Evolutionary conservation across 352 stramenopile genomes (phyloP), one percentile per base, ranked within the genome.

Genomic region (Phytophthora tubulina): DNA sequence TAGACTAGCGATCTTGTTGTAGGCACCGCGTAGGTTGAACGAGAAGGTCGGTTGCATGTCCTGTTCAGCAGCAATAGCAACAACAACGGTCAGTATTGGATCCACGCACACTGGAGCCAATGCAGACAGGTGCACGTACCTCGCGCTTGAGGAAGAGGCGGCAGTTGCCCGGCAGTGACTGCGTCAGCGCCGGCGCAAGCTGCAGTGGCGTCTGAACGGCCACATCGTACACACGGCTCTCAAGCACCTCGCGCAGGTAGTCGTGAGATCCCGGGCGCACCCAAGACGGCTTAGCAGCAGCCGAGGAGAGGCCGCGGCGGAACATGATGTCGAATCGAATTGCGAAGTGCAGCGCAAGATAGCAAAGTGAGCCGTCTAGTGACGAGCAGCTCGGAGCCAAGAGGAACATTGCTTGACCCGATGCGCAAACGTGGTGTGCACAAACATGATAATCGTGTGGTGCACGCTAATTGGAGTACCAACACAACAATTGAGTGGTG

Each of bases 1-100:
- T 46, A 99, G 76, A 58, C 94, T 90, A n/a, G 93, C 96, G 80
- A 99, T 99, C 81, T 99, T 99, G 84, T 99, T 99, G 90, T 99
- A 98, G 11, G 98, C 97, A 39, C 98, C 98, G 44, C 97, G 93
- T 59, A 99, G 82, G 82, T 99, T 99, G 86, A 99, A 99, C 41
- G 95, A 98, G 74, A 99, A 99, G 17, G 99, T 98, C 11, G 96
- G 96, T 81, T 99, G 97, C 68, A 97, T 96, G 73, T 99, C 98
- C 82, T 91, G 51, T 35, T 42, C 17, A 62, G 41, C 30, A 61
- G 38, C 6, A 61, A 65, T 17, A 50, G 36, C 27, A 56, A 55
- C 15, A 54, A 27, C 6, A 51, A 15, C 14, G 3, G 32, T 69
- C 15, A 69, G 41, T 50, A 45, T 32, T 10, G n/a, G 6, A 52